Evolutionary conservation across 495 filamentous ascomycete genomes (phyloP).

Genomic region (Filosporella fistucella): DNA sequence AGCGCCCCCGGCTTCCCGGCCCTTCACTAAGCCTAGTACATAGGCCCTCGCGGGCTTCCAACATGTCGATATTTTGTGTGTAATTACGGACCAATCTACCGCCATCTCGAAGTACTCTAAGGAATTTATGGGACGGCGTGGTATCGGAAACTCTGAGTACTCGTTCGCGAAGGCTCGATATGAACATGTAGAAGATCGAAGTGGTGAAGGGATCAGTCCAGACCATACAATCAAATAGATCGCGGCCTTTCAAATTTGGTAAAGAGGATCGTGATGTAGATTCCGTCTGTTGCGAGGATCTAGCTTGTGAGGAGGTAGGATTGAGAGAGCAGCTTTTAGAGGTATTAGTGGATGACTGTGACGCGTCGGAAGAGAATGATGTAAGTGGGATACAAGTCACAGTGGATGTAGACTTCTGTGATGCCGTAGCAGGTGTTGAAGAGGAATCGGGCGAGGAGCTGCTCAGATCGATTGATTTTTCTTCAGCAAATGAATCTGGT

Average conservation of each 20-base stretch:
- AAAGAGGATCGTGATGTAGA: too few relatives aligned
- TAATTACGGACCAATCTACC: conserved; percentile 62
- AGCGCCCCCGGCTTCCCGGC: conserved; percentile 48
- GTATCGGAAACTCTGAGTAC: conserved; percentile 47
- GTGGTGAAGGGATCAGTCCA: conserved; percentile 60
- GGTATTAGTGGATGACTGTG: too few relatives aligned
- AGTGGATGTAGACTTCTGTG: too few relatives aligned
- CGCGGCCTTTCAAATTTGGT: conserved; percentile 57
- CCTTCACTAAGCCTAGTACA: conserved; percentile 47
- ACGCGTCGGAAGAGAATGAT: too few relatives aligned
- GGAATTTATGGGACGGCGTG: conserved; percentile 58
- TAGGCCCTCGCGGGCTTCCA: conserved; percentile 62
- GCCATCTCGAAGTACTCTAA: conserved; percentile 54
- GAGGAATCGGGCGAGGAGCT: too few relatives aligned
- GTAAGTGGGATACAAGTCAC: too few relatives aligned
- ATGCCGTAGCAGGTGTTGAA: too few relatives aligned
- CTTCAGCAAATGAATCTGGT: too few relatives aligned
- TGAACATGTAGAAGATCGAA: conserved; percentile 63
- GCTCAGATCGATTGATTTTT: too few relatives aligned
- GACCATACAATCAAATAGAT: conserved; percentile 62
- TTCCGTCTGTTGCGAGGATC: too few relatives aligned
- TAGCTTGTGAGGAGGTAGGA: too few relatives aligned
- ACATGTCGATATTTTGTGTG: conserved; percentile 68
- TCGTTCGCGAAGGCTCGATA: conserved; percentile 54
- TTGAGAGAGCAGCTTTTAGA: conserved; percentile 1